A percentile compares a stretch with the other conserved stretches of the same genome.
These are phyloP conservation scores for Rubroboletus satanas DNA, from an alignment of 768 basidiomycete species.

Conservation along the genomic window DNA sequence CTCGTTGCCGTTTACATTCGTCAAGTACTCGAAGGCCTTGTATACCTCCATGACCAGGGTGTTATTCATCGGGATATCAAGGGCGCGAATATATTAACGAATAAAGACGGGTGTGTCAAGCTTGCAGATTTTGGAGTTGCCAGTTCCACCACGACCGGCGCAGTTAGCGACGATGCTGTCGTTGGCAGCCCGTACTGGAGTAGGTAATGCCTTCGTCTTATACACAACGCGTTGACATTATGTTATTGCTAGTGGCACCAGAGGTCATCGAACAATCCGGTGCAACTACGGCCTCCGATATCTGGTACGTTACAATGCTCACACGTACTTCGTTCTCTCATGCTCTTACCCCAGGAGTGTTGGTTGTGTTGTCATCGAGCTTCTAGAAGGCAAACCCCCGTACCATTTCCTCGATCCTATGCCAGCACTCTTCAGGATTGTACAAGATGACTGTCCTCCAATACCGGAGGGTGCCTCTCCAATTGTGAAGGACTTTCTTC, in stretches of 20 bases:
- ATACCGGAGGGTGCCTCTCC: conserved; percentile 95
- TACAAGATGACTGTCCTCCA: conserved; percentile 95
- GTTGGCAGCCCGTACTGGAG: conserved; percentile 99
- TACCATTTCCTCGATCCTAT: conserved; percentile 96
- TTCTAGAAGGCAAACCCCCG: conserved; percentile 85
- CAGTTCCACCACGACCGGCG: conserved; percentile 68
- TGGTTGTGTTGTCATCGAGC: conserved; percentile 96
- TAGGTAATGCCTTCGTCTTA: conserved; percentile 37
- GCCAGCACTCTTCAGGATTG: conserved; percentile 97
- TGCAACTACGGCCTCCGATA: conserved; percentile 94
- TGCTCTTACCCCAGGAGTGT: conserved; percentile 53
- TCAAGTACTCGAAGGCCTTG: conserved; percentile 91
- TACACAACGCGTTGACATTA: conserved; percentile 1
- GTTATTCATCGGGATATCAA: conserved; percentile 99
- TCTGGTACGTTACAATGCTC: conserved; percentile 59
- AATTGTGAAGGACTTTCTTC: conserved; percentile 93
- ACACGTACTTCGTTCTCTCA: not conserved
- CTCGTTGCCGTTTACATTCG: conserved; percentile 96
- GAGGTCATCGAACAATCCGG: conserved; percentile 98
- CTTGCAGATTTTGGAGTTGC: conserved; percentile 99
- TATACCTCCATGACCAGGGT: conserved; percentile 98
- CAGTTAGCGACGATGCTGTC: conserved; percentile 82
- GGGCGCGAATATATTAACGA: conserved; percentile 97
- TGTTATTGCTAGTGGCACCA: conserved; percentile 72
- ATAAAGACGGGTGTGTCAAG: conserved; percentile 97